Evolutionary conservation across 805 yeast genomes (phyloP), one percentile per base, ranked within the genome.

Genomic region (Cyberlindnera lachancei): DNA sequence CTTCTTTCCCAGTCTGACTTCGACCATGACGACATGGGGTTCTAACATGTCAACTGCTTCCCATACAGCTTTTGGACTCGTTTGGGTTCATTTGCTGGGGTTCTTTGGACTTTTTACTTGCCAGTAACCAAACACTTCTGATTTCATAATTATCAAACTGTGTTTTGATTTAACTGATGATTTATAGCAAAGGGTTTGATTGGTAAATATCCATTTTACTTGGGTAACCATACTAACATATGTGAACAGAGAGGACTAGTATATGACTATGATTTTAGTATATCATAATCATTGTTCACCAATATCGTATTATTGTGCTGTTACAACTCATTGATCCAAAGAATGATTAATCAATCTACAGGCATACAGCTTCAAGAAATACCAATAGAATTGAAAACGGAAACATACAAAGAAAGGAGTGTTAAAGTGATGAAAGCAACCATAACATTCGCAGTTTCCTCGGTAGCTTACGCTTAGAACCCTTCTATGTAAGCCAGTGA

Each of bases 391-490:
- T n/a, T n/a, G n/a, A n/a, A n/a, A n/a, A n/a, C n/a, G n/a, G n/a
- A n/a, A n/a, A n/a, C n/a, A n/a, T n/a, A n/a, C n/a, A n/a, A n/a
- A n/a, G n/a, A n/a, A n/a, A n/a, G n/a, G n/a, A 14, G 20, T 16
- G 21, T 37, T 42, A 59, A 75, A 53, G 66, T 80, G 92, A 81
- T 80, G 88, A 80, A 75, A 66, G 66, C 62, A 61, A 77, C 79
- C 67, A 66, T 62, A 70, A 79, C 92, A 80, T 80, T 81, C 92
- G 90, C 92, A 81, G 92, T 81, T 80, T 81, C 88, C 90, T 74
- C 92, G 92, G 88, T 79, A 81, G 83, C 75, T 68, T 75, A 77
- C 87, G 70, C 63, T 63, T 63, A 86, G 80, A 79, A 88, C 88
- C 82, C 80, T 68, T 78, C 40, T 73, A 60, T 79, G 75, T 36